Percentiles rank a stretch among this genome's conserved stretches.
Evolutionary conservation across 306 rosid genomes (phyloP).

Genomic region (Cajanus cajan): DNA sequence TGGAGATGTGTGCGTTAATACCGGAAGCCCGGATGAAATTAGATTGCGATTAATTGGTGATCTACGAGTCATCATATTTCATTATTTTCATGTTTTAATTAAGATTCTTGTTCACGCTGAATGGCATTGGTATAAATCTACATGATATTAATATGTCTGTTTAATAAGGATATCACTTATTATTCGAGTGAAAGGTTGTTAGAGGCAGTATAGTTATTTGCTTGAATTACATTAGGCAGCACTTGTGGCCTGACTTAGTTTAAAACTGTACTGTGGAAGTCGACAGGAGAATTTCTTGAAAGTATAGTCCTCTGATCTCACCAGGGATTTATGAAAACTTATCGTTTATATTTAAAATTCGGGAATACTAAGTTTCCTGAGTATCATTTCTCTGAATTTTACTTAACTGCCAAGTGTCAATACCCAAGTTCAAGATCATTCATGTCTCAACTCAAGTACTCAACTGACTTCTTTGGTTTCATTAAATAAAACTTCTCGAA

Average conservation of each 20-base stretch:
- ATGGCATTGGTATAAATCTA: neutral
- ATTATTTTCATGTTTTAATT: neutral
- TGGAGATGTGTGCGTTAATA: neutral
- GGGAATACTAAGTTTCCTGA: neutral
- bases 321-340: neutral
- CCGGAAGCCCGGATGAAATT: neutral
- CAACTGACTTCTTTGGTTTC: neutral
- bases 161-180: neutral
- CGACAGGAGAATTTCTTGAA: neutral
- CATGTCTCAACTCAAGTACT: too few species aligned
- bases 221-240: neutral
- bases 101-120: neutral
- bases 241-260: conserved; percentile 3
- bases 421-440: neutral
- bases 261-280: conserved; percentile 10
- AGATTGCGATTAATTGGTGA: neutral
- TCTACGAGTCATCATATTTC: neutral
- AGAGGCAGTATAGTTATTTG: neutral
- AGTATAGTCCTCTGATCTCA: too few species aligned
- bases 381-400: too few species aligned
- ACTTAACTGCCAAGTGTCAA: too few species aligned
- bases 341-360: neutral
- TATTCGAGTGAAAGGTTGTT: neutral
- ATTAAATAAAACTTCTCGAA: neutral
- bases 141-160: neutral